Conservation (phyloP, 805 yeast species). For the Dipodascus albidus region DNA sequence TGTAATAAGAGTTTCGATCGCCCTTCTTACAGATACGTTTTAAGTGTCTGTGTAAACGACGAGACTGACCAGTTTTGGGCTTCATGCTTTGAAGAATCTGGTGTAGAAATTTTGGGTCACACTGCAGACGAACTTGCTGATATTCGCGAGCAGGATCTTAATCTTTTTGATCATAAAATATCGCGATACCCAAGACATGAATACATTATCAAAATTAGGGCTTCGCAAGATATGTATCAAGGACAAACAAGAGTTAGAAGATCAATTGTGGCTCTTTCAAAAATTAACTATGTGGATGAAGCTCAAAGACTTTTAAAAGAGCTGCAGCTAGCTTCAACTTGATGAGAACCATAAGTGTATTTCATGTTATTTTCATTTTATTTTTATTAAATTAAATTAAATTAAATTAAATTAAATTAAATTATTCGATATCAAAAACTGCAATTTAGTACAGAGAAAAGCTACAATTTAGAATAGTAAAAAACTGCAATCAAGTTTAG, state of each 20-base stretch:
- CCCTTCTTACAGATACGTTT: slow-evolving; percentile 71
- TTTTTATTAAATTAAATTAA: neutral
- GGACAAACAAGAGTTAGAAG: slow-evolving; percentile 69
- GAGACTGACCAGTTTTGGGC: slow-evolving; percentile 76
- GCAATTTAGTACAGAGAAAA: too few species aligned
- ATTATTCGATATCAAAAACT: too few species aligned
- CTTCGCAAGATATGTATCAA: slow-evolving; percentile 74
- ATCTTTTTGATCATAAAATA: slow-evolving; percentile 35
- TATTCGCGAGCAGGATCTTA: slow-evolving; percentile 24
- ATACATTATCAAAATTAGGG: slow-evolving; percentile 64
- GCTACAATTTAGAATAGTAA: too few species aligned
- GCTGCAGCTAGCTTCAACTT: slow-evolving; percentile 7
- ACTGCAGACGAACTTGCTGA: slow-evolving; percentile 48
- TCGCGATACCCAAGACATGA: slow-evolving; percentile 51
- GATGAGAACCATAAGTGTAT: neutral
- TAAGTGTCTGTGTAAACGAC: slow-evolving; percentile 71
- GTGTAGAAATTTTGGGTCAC: slow-evolving; percentile 50
- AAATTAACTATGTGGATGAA: slow-evolving; percentile 23
- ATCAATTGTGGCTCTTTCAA: slow-evolving; percentile 40
- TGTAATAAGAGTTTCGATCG: slow-evolving; percentile 59
- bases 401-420: neutral
- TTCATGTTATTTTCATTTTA: slow-evolving; percentile 1
- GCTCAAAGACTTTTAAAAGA: slow-evolving; percentile 15
- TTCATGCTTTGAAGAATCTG: slow-evolving; percentile 79
- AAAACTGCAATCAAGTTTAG: too few species aligned